Evolutionary conservation across 345 rosid genomes (phyloP), one percentile per base, ranked within the genome.

Genomic region (Populus ilicifolia): DNA sequence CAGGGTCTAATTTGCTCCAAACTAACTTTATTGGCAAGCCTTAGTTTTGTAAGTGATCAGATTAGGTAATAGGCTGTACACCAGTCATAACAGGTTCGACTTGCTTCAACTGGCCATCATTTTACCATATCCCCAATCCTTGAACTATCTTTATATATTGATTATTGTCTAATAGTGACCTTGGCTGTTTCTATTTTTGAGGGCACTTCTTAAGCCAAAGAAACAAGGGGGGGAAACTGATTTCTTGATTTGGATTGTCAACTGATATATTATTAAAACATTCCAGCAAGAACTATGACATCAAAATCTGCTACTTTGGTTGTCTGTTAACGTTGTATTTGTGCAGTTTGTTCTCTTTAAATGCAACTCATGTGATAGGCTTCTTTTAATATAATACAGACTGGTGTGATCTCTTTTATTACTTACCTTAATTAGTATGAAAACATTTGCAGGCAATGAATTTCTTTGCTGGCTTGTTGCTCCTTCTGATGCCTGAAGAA

Each of bases 401-500:
- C 44, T 61, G 35, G 18, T 73, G 14, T 69, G 30, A 16, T 27
- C 69, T 36, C 74, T 50, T 39, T 74, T 70, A 18, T 76, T 85
- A 70, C 78, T 81, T 52, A 70, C 67, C 73, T 72, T 83, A 46
- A 46, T 46, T 46, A 74, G 69, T 52, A 50, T 52, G 56, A 35
- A 66, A 85, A 82, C 36, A 74, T 74, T 50, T 89, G 90, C 93
- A 95, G 99, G 99, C 93, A 73, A 96, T 96, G 99, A 96, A 96
- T 84, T 96, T 90, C 87, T 92, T 96, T 85, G 99, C 98, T 84
- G 99, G 99, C 41, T 67, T 93, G 68, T 88, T 96, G 84, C 91
- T 96, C 82, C 96, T 96, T 65, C 77, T 96, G 88, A 96, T 96
- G 98, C 98, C 99, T 8, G 99, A 96, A 83, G 99, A 96, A 84